A percentile compares a stretch with the other conserved stretches of the same genome.
phyloP scores from a whole-genome alignment of 306 rosid species.

The Cucurbita pepo region DNA sequence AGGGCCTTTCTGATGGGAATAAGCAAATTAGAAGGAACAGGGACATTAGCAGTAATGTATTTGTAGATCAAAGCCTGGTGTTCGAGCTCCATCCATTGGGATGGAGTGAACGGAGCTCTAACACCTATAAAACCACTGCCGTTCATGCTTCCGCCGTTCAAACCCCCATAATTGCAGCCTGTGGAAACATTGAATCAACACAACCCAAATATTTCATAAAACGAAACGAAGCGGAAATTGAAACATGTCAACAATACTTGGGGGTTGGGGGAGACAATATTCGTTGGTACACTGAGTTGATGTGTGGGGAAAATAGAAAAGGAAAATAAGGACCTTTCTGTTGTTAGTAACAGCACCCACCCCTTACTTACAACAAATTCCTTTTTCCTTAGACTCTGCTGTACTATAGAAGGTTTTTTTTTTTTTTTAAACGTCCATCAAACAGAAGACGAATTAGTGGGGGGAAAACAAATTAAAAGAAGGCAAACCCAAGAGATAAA shows the following conservation, averaged over 20 bases:
- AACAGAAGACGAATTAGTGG: slow-evolving; percentile 7
- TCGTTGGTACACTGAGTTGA: slow-evolving; percentile 6
- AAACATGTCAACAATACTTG: slow-evolving; percentile 10
- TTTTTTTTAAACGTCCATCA: neutral
- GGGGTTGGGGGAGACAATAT: neutral
- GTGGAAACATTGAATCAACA: slow-evolving; percentile 5
- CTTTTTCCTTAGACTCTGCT: neutral
- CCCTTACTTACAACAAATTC: neutral
- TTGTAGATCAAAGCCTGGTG: slow-evolving; percentile 97
- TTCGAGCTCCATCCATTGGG: slow-evolving; percentile 94
- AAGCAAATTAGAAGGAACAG: slow-evolving; percentile 71
- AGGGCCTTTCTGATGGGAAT: slow-evolving; percentile 69
- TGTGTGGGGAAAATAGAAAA: slow-evolving; percentile 3
- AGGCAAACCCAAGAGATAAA: neutral
- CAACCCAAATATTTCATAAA: neutral
- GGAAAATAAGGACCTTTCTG: neutral
- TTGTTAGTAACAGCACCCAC: neutral
- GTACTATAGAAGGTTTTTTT: neutral
- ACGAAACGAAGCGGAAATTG: neutral
- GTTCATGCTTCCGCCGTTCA: slow-evolving; percentile 29
- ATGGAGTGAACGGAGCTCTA: slow-evolving; percentile 66
- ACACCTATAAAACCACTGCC: slow-evolving; percentile 24
- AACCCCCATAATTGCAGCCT: slow-evolving; percentile 40
- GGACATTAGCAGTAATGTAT: slow-evolving; percentile 59
- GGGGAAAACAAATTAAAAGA: neutral